These are phyloP conservation scores for Tricholoma saponaceum DNA, from an alignment of 768 basidiomycete species.

Conservation along the genomic window DNA sequence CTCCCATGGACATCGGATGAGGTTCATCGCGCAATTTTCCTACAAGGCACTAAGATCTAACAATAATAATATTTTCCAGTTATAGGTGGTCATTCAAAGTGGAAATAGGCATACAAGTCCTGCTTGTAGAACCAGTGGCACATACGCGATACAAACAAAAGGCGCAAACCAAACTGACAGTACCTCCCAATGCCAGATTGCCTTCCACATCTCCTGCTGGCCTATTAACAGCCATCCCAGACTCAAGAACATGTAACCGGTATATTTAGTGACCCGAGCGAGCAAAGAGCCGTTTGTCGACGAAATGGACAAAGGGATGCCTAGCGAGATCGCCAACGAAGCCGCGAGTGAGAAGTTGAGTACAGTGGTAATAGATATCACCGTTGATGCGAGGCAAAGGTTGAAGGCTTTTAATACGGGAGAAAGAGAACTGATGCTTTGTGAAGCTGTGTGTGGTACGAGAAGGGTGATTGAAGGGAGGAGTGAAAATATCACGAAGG, in stretches of 20 bases:
- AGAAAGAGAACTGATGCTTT: constrained; percentile 35
- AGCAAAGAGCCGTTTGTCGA: constrained; percentile 23
- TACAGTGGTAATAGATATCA: constrained; percentile 81
- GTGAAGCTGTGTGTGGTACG: constrained; percentile 15
- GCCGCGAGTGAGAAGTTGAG: constrained; percentile 92
- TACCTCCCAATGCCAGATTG: constrained; percentile 76
- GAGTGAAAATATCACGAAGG: constrained; percentile 25
- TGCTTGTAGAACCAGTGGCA: constrained; percentile 70
- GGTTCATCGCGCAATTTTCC: neutral
- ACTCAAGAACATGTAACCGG: constrained; percentile 43
- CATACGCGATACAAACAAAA: constrained; percentile 75
- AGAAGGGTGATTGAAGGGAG: constrained; percentile 31
- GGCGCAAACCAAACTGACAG: constrained; percentile 82
- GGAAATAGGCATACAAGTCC: constrained; percentile 50
- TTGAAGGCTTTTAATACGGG: constrained; percentile 66
- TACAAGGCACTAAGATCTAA: neutral
- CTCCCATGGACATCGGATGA: constrained; percentile 33
- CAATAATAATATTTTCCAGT: neutral
- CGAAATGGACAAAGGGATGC: constrained; percentile 56
- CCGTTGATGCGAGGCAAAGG: constrained; percentile 79
- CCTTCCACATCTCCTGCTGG: constrained; percentile 40
- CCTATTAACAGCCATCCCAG: constrained; percentile 56
- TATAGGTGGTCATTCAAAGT: constrained; percentile 12
- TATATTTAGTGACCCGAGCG: constrained; percentile 25
- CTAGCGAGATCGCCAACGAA: constrained; percentile 58